A percentile compares a stretch with the other conserved stretches of the same genome.
Conservation (phyloP, 2,329 filamentous ascomycete species). For the Pochonia chlamydosporia region DNA sequence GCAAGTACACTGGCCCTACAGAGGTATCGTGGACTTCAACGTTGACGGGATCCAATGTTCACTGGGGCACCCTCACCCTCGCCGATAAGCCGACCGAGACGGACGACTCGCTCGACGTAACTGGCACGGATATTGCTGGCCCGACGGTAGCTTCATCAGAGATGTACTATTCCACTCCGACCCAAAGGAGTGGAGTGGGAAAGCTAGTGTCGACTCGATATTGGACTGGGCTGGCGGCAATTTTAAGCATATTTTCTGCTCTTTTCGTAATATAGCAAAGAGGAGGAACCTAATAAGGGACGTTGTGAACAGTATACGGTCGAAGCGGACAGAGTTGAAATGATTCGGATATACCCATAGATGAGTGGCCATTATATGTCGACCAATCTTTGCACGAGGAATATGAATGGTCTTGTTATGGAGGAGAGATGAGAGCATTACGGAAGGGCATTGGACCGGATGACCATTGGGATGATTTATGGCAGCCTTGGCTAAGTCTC, state of each 20-base stretch:
- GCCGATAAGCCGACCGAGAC: slow-evolving; percentile 28
- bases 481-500: too few relatives aligned
- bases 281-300: not conserved
- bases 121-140: slow-evolving; percentile 12
- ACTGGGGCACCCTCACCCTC: slow-evolving; percentile 40
- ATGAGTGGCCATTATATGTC: too few relatives aligned
- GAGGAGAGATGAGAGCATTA: not conserved
- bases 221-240: not conserved
- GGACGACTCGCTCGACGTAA: slow-evolving; percentile 19
- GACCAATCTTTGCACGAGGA: too few relatives aligned
- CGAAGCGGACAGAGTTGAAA: not conserved
- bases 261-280: not conserved
- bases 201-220: not conserved
- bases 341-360: not conserved
- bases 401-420: too few relatives aligned
- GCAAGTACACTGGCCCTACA: slow-evolving; percentile 34
- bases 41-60: slow-evolving; percentile 32
- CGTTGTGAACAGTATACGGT: not conserved
- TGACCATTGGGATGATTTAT: too few relatives aligned
- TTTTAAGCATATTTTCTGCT: not conserved
- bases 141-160: slow-evolving; percentile 11
- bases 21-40: slow-evolving; percentile 40
- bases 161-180: slow-evolving; percentile 7
- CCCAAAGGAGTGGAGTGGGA: slow-evolving; percentile 1
- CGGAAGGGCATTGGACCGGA: not conserved